These are phyloP conservation scores for Fraxinus sp. DNA, from an alignment of 305 asterid genomes.

Conservation along the genomic window DNA sequence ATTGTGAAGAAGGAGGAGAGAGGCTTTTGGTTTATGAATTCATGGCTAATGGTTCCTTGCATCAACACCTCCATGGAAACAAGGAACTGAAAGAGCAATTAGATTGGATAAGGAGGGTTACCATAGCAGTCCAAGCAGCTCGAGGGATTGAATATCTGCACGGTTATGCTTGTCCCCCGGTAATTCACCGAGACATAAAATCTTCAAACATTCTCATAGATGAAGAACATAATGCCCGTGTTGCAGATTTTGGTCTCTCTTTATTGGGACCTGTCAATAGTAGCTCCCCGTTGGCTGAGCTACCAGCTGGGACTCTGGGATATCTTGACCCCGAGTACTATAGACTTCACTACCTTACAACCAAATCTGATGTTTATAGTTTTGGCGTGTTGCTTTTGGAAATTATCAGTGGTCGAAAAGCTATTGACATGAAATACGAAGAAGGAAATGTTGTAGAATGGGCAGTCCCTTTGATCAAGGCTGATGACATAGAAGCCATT, in stretches of 20 bases:
- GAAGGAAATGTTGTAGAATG: slow-evolving; percentile 53
- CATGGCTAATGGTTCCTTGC: slow-evolving; percentile 53
- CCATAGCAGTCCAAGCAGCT: slow-evolving; percentile 53
- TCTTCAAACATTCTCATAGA: slow-evolving; percentile 53
- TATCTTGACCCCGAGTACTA: slow-evolving; percentile 56
- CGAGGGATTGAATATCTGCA: slow-evolving; percentile 49
- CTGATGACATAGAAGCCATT: slow-evolving; percentile 37
- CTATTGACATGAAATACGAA: slow-evolving; percentile 48
- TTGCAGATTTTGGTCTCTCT: slow-evolving; percentile 52
- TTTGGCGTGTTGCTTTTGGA: slow-evolving; percentile 49
- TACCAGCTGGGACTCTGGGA: slow-evolving; percentile 52
- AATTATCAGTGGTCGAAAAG: slow-evolving; percentile 51
- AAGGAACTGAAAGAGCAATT: slow-evolving; percentile 28
- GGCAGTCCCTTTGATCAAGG: slow-evolving; percentile 48
- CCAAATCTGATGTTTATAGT: slow-evolving; percentile 50
- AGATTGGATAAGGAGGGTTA: slow-evolving; percentile 51
- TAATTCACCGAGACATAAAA: slow-evolving; percentile 50
- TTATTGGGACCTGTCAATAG: slow-evolving; percentile 50
- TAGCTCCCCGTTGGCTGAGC: slow-evolving; percentile 48
- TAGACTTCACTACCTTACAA: slow-evolving; percentile 50
- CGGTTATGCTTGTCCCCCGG: slow-evolving; percentile 56
- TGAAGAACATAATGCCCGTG: slow-evolving; percentile 54
- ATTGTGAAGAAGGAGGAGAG: slow-evolving; percentile 49
- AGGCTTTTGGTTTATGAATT: slow-evolving; percentile 49
- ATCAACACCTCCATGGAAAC: slow-evolving; percentile 45